Percentiles rank a stretch among this genome's conserved stretches.
These are phyloP conservation scores for Piper longum DNA, from an alignment of 164 flowering plant genomes.

Conservation along the genomic window DNA sequence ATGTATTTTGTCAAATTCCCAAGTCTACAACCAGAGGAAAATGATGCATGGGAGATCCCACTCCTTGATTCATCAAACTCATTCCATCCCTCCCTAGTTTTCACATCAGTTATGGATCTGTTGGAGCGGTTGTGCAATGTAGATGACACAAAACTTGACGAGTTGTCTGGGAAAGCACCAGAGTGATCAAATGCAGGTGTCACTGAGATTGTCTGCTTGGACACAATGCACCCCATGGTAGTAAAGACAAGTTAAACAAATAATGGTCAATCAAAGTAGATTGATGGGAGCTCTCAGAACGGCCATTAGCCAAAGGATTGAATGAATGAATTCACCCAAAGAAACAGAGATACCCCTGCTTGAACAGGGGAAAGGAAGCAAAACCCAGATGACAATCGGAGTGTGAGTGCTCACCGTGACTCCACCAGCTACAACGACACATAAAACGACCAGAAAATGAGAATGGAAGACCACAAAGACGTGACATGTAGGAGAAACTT, in stretches of 20 bases:
- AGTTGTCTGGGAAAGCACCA: slow-evolving; percentile 10
- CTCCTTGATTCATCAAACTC: slow-evolving; percentile 22
- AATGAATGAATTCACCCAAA: too few relatives aligned
- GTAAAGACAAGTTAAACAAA: neutral
- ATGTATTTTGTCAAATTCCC: slow-evolving; percentile 36
- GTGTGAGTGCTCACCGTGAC: too few relatives aligned
- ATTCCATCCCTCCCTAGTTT: neutral
- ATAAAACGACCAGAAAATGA: too few relatives aligned
- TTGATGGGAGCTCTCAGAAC: too few relatives aligned
- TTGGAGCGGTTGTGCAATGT: slow-evolving; percentile 8
- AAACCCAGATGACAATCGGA: too few relatives aligned
- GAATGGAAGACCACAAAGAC: too few relatives aligned
- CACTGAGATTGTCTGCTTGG: slow-evolving; percentile 32
- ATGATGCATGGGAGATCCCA: slow-evolving; percentile 16
- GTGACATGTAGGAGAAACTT: too few relatives aligned
- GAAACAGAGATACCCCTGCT: too few relatives aligned
- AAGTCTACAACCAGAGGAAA: slow-evolving; percentile 27
- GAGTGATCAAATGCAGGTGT: slow-evolving; percentile 30
- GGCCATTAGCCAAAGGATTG: too few relatives aligned
- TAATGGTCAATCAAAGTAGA: too few relatives aligned
- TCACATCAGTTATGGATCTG: slow-evolving; percentile 3
- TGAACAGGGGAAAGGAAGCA: too few relatives aligned
- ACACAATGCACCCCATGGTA: slow-evolving; percentile 48
- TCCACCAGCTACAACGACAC: too few relatives aligned
- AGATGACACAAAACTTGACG: slow-evolving; percentile 11